Evolutionary conservation across 805 yeast species (phyloP), one percentile per base, ranked within the genome.

Genomic region (Pichia sporocuriosa): DNA sequence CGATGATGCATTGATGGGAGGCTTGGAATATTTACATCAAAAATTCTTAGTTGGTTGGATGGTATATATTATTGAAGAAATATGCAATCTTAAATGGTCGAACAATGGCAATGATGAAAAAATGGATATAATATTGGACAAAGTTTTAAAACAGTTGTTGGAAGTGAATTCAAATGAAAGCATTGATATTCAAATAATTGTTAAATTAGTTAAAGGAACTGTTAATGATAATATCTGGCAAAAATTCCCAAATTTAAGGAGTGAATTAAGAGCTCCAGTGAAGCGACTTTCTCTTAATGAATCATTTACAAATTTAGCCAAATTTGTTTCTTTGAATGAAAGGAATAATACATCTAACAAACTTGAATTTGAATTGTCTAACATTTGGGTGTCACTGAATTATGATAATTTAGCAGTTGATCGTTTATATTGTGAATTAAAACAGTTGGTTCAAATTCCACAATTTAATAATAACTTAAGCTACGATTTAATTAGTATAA

Each of bases 1-100:
- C 48, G 57, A 71, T 9, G 80, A 79, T 4, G 72, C 77, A 4
- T 66, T 87, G 31, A 71, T 70, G 36, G 84, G 84, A 42, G 97
- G 96, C 0, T 66, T 90, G 27, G 97, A 89, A 54, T 87, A 89
- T 54, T 83, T 90, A 50, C 67, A 84, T 34, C 96, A 89, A 53
- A 83, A 86, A 3, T 84, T 85, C 48, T 66, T 90, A 49, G 67
- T 84, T 2, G 66, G 73, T 7, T 72, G 81, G 11, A 54, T 79
- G 26, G 62, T 75, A 6, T 73, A 75, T n/a, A 72, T 79, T 3
- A 34, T 57, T 19, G 48, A 49, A 28, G 47, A 40, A n/a, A 17
- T 58, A 20, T 43, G 51, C 9, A 43, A 44, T 22, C 37, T 40
- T 28, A 39, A 50, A 16, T 52, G 60, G 58, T 7, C 38, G 2